These are phyloP conservation scores for Pythium guiyangense DNA, from an alignment of 352 stramenopile species.

Conservation along the genomic window DNA sequence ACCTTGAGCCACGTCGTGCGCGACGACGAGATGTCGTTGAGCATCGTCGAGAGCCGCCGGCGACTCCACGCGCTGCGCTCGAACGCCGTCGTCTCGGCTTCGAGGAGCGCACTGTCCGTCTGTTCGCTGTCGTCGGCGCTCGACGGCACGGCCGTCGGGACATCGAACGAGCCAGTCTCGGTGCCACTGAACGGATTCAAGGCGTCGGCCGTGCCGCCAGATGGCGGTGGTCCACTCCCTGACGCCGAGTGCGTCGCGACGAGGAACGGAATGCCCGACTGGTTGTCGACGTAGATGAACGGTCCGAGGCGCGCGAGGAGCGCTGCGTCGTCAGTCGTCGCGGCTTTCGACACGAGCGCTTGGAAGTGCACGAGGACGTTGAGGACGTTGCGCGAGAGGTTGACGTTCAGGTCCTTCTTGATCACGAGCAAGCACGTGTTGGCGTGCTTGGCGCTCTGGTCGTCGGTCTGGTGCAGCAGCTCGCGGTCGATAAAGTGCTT, in stretches of 20 bases:
- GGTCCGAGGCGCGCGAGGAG: slow-evolving; percentile 52
- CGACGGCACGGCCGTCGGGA: slow-evolving; percentile 41
- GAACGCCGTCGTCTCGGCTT: slow-evolving; percentile 41
- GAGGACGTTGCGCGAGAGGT: slow-evolving; percentile 76
- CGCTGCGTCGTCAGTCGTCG: slow-evolving; percentile 26
- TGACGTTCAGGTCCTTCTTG: slow-evolving; percentile 80
- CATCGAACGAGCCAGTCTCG: slow-evolving; percentile 39
- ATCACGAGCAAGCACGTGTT: slow-evolving; percentile 75
- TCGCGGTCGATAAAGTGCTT: slow-evolving; percentile 87
- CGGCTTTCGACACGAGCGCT: slow-evolving; percentile 61
- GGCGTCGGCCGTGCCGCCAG: not conserved
- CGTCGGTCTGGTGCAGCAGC: slow-evolving; percentile 50
- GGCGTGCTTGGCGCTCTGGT: slow-evolving; percentile 45
- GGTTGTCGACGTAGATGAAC: slow-evolving; percentile 86
- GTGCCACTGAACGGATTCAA: slow-evolving; percentile 4
- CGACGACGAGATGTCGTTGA: slow-evolving; percentile 72
- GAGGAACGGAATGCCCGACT: slow-evolving; percentile 80
- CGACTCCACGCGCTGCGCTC: slow-evolving; percentile 53
- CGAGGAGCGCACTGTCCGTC: slow-evolving; percentile 35
- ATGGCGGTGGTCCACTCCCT: slow-evolving; percentile 11
- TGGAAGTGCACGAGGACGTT: slow-evolving; percentile 81
- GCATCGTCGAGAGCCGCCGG: slow-evolving; percentile 60
- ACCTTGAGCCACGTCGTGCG: slow-evolving; percentile 67
- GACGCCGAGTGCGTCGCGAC: slow-evolving; percentile 47
- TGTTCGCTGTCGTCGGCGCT: slow-evolving; percentile 16